Conservation (phyloP, 768 basidiomycete species). For the Pulveroboletus sp. region DNA sequence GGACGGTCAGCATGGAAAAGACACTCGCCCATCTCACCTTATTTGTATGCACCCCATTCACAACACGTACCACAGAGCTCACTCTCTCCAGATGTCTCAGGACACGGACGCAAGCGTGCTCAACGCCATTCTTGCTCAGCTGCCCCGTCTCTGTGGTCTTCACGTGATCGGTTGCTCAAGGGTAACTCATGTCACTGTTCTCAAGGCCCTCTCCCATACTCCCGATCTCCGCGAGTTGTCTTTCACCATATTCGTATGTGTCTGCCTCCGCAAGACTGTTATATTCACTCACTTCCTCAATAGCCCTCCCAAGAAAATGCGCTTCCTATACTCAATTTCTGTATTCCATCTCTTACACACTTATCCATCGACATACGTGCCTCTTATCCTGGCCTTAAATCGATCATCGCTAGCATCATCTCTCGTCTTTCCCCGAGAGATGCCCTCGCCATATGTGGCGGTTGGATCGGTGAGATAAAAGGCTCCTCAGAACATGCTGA, state of each 20-base stretch:
- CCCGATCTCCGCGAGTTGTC: constrained; percentile 59
- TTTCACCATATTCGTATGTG: constrained; percentile 52
- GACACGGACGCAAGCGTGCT: constrained; percentile 52
- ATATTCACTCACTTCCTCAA: neutral
- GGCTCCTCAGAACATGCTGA: constrained; percentile 14
- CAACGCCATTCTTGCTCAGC: constrained; percentile 40
- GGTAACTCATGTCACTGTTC: constrained; percentile 47
- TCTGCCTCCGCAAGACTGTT: neutral
- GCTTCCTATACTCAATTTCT: constrained; percentile 6
- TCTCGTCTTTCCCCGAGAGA: constrained; percentile 27
- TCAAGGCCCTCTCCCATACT: constrained; percentile 41
- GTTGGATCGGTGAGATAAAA: constrained; percentile 34
- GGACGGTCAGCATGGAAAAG: constrained; percentile 41
- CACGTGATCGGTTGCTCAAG: constrained; percentile 60
- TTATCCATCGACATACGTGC: constrained; percentile 50
- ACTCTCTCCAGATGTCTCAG: constrained; percentile 43
- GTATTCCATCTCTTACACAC: constrained; percentile 42
- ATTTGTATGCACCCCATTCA: constrained; percentile 41
- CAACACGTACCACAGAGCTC: neutral
- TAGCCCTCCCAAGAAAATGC: constrained; percentile 12
- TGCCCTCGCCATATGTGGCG: constrained; percentile 27
- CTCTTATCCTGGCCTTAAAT: constrained; percentile 18
- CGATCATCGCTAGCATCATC: constrained; percentile 17
- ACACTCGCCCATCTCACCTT: constrained; percentile 54
- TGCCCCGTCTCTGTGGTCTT: constrained; percentile 52